Evolutionary conservation across 805 yeast species (phyloP).

Genomic region (Metschnikowia koreensis): DNA sequence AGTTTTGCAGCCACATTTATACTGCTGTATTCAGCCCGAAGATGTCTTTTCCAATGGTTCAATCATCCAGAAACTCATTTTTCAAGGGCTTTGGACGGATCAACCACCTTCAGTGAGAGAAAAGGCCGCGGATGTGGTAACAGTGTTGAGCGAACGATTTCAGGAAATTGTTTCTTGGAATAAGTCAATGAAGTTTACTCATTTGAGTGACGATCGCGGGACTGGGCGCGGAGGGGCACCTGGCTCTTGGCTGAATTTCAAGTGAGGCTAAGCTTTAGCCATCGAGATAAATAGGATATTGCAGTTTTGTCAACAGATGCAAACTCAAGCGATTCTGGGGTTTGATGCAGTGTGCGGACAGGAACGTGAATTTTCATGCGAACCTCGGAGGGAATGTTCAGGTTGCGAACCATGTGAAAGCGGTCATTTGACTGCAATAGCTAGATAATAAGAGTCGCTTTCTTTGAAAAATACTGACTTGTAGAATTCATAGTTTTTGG

Average conservation of each 20-base stretch:
- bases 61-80: conserved; percentile 14
- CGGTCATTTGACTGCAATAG: neutral
- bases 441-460: neutral
- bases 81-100: conserved; percentile 17
- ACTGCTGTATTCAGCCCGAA: conserved; percentile 16
- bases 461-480: too few relatives aligned
- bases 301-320: neutral
- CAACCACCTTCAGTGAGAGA: conserved; percentile 14
- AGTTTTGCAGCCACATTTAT: conserved; percentile 14
- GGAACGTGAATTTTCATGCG: conserved; percentile 4
- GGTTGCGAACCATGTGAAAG: conserved; percentile 9
- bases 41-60: conserved; percentile 16
- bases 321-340: neutral
- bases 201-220: conserved; percentile 7
- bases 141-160: conserved; percentile 11
- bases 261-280: neutral
- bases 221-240: conserved; percentile 12
- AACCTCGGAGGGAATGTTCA: neutral
- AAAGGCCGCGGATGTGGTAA: conserved; percentile 11
- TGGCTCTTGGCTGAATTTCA: conserved; percentile 18
- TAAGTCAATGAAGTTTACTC: conserved; percentile 12
- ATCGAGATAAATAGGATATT: conserved; percentile 1
- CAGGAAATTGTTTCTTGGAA: conserved; percentile 16
- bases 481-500: too few relatives aligned
- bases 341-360: conserved; percentile 2